Percentiles rank a stretch among this genome's conserved stretches.
These are phyloP conservation scores for Rhodocollybia butyracea DNA, from an alignment of 768 basidiomycete genomes.

Conservation along the genomic window DNA sequence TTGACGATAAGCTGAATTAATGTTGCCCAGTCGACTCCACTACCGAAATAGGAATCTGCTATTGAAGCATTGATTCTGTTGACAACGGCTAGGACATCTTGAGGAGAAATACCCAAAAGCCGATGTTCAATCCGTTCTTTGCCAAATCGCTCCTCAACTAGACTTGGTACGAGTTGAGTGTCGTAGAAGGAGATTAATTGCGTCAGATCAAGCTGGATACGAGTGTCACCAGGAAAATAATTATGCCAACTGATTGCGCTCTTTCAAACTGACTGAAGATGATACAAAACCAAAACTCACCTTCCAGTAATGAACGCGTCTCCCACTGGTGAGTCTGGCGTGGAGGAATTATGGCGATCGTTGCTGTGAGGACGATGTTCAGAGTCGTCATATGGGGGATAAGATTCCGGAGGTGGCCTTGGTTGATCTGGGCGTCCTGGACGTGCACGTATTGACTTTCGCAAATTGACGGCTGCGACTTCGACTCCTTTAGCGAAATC, in stretches of 20 bases:
- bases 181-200: constrained; percentile 44
- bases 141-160: constrained; percentile 26
- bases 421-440: background rate
- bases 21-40: constrained; percentile 39
- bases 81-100: constrained; percentile 23
- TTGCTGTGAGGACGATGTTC: too few species aligned
- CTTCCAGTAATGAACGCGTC: constrained; percentile 32
- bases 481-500: constrained; percentile 39
- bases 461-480: constrained; percentile 33
- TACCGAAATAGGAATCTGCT: constrained; percentile 8
- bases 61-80: constrained; percentile 25
- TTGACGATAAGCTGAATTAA: constrained; percentile 35
- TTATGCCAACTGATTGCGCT: constrained; percentile 42
- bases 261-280: too few species aligned
- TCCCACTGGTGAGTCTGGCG: too few species aligned
- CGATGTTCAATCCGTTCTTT: constrained; percentile 34
- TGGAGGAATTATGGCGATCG: too few species aligned
- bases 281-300: too few species aligned
- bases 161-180: constrained; percentile 29
- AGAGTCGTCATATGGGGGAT: too few species aligned
- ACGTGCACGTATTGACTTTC: background rate
- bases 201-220: constrained; percentile 39
- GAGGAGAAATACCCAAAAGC: constrained; percentile 25
- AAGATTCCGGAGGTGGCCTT: background rate
- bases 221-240: constrained; percentile 39